Evolutionary conservation across 2,329 filamentous ascomycete genomes (phyloP), one percentile per base, ranked within the genome.

Genomic region (Pestalotiopsis sp.): DNA sequence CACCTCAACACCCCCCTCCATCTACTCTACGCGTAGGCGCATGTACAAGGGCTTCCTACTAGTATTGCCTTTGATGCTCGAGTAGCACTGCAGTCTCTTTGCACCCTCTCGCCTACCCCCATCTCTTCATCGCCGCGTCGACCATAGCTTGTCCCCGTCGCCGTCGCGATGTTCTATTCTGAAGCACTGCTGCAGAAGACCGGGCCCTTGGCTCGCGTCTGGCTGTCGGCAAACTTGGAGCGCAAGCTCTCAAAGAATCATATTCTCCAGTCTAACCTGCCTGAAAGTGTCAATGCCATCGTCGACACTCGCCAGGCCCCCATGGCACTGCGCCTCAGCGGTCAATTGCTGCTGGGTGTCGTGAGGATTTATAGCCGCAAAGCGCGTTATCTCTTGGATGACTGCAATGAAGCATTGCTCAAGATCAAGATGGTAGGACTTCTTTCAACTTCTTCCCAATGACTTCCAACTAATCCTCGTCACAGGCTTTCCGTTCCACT

Each of bases 361-460:
- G 96, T 98, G 74, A 91, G 95, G 78, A 99, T 99, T 77, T 99
- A 99, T 82, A 97, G 95, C 81, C 89, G 96, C 77, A 99, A 99
- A 83, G 95, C 96, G 77, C 92, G 95, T 76, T 99, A 99, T 81
- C 85, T 99, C 64, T 86, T 98, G 62, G 96, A 99, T 77, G 96
- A 99, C 79, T 99, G 96, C 83, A 98, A 97, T 76, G 96, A 99
- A 82, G 95, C 95, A 52, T 85, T 99, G 73, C 91, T 97, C 86
- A 98, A 98, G 84, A 98, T 99, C 76, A 98, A 98, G 79, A 97
- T 98, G 94, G 95, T 98, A 83, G 55, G 86, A 69, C 66, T 36
- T 13, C 27, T 12, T 9, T 20, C 59, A 9, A 20, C 27, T 3
- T 31, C 39, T 41, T 7, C 20, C 39, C n/a, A 45, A 1, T 25